Evolutionary conservation across 2,329 filamentous ascomycete genomes (phyloP).

Genomic region (Monosporascus sp.): DNA sequence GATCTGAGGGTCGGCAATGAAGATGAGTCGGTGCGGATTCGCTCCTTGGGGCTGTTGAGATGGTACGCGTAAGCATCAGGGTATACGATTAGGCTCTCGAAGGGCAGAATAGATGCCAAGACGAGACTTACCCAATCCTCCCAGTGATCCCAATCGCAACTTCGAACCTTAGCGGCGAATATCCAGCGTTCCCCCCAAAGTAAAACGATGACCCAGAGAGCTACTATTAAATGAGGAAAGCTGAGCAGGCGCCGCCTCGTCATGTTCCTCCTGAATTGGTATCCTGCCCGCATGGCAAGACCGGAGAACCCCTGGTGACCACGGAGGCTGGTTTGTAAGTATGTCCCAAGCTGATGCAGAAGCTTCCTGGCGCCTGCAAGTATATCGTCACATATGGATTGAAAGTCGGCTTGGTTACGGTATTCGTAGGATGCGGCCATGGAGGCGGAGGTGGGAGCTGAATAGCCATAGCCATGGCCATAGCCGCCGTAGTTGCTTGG

Average conservation of each 20-base stretch:
- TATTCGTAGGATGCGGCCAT: constrained; percentile 12
- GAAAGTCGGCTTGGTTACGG: constrained; percentile 23
- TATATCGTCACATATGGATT: constrained; percentile 34
- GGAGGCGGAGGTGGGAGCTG: constrained; percentile 9
- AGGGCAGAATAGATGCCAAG: neutral
- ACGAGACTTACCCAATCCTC: constrained; percentile 74
- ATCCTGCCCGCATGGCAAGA: constrained; percentile 23
- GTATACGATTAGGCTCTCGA: constrained; percentile 1
- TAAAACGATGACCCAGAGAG: constrained; percentile 71
- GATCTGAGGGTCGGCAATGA: constrained; percentile 87
- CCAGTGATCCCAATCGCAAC: constrained; percentile 82
- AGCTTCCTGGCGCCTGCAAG: constrained; percentile 22
- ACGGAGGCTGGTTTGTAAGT: constrained; percentile 31
- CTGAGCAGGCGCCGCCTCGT: constrained; percentile 48
- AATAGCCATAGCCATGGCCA: constrained; percentile 11
- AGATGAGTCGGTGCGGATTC: constrained; percentile 75
- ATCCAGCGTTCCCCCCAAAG: constrained; percentile 81
- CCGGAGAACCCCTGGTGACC: constrained; percentile 32
- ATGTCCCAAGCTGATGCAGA: constrained; percentile 32
- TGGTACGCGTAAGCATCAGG: constrained; percentile 6
- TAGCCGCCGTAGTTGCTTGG: constrained; percentile 10
- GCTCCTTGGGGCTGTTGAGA: constrained; percentile 64
- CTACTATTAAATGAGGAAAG: constrained; percentile 63
- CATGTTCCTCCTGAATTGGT: constrained; percentile 41
- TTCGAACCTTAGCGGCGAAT: constrained; percentile 65